Evolutionary conservation across 2,329 filamentous ascomycete species (phyloP).

Genomic region (Ophiocordyceps camponoti-leonardi): DNA sequence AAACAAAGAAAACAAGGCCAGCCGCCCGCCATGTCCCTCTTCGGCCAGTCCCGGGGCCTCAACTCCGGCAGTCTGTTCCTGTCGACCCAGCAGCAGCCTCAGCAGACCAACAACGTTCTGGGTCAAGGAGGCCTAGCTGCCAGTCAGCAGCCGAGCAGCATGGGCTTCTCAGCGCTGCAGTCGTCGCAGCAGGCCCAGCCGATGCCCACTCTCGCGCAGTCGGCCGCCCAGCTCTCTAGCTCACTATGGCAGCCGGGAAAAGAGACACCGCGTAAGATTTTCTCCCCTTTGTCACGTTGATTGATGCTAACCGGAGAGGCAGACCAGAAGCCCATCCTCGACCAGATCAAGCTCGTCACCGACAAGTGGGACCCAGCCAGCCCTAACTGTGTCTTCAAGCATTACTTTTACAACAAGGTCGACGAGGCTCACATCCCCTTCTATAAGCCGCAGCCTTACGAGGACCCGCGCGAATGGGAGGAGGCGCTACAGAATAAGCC

Average conservation of each 20-base stretch:
- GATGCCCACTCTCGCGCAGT: slow-evolving; percentile 24
- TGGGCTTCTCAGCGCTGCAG: slow-evolving; percentile 14
- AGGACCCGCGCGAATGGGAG: slow-evolving; percentile 69
- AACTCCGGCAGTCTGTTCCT: slow-evolving; percentile 17
- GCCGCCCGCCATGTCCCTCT: slow-evolving; percentile 16
- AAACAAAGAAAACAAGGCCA: not conserved
- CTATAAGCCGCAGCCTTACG: slow-evolving; percentile 51
- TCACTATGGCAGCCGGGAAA: slow-evolving; percentile 36
- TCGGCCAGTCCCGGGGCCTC: slow-evolving; percentile 20
- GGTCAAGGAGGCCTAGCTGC: slow-evolving; percentile 12
- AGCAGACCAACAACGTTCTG: slow-evolving; percentile 11
- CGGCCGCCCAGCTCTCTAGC: slow-evolving; percentile 27
- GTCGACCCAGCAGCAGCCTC: slow-evolving; percentile 17
- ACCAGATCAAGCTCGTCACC: slow-evolving; percentile 54
- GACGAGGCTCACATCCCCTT: slow-evolving; percentile 59
- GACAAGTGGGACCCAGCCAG: slow-evolving; percentile 58
- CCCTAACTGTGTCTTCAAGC: slow-evolving; percentile 56
- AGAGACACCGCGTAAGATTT: slow-evolving; percentile 26
- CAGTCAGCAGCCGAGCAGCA: slow-evolving; percentile 19
- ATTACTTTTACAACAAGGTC: slow-evolving; percentile 80
- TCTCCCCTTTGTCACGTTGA: not conserved
- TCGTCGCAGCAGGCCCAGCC: slow-evolving; percentile 23
- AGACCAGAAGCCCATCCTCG: slow-evolving; percentile 53
- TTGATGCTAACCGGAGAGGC: slow-evolving; percentile 1
- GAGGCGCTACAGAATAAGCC: slow-evolving; percentile 69